Base-by-base conservation (phyloP, 1,284 basidiomycete genomes). In the Cyathus olla region DNA sequence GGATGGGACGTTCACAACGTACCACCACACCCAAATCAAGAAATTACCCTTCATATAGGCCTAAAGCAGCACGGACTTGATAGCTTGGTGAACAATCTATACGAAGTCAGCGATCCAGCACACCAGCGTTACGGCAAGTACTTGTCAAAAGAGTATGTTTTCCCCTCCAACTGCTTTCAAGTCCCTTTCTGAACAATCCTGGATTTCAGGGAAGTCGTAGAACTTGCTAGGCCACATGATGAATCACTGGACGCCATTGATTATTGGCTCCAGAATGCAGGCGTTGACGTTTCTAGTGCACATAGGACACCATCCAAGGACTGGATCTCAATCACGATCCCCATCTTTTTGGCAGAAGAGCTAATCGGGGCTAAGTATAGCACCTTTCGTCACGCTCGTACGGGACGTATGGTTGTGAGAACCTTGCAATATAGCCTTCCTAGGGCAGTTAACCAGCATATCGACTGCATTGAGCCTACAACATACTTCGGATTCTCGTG, bases 51-150 rank as follows among this genome's bases (percentile, higher is more conserved):
- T 31, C 82, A 82, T 52, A 86, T 89, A 59, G 85, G 78, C 9
- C 82, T 91, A 5, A 82, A 80, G 11, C 89, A 89, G 67, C 76
- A 83, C 21, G 81, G 85, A 63, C 85, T 89, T 60, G 60, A 74
- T 39, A 71, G 72, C 53, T 76, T 91, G 44, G 85, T 90, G 66
- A 64, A 79, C 39, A 82, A 86, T 57, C 77, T 90, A 4, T 83
- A 80, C 68, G 84, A 86, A 66, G 78, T 89, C 26, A 89, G 88
- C 70, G 79, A 84, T 62, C 80, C 89, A 17, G 65, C 70, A 58
- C 81, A 86, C 56, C 63, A 75, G 4, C 80, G 66, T 13, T 50
- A 50, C 26, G 48, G 48, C 5, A 19, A 50, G 26, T 50, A 50
- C 27, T 19, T 50, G 4, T 17, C 48, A 19, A 50, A 50, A 50